Base-by-base conservation (phyloP, 2,329 filamentous ascomycete species). In the Xylaria sp. region DNA sequence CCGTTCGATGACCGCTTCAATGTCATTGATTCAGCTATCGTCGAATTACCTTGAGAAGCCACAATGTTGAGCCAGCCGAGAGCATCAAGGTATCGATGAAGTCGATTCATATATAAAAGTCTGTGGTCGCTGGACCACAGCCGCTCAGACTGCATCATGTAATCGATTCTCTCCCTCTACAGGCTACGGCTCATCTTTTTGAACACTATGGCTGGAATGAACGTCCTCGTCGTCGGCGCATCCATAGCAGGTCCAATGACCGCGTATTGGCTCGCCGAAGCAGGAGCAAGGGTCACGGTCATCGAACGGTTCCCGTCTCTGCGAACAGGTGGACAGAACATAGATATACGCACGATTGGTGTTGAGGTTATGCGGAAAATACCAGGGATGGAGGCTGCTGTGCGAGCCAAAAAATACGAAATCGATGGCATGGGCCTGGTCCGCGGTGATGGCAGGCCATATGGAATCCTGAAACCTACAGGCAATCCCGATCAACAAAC, bases 361-460 rank as follows among this genome's bases (percentile, higher is more conserved):
- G 63, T 77, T 12, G 54, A 70, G 5, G 62, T 72, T 3, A 76
- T 77, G 75, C 66, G 71, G n/a, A 73, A 70, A 41, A 73, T 77
- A 72, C 79, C 81, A 0, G 79, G 81, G 0, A 78, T 83, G 75
- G 81, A 82, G 52, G 70, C 66, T 0, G 77, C 78, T 0, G 80
- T 83, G 20, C 77, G 76, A 23, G 75, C 78, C 50, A 80, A 79
- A 39, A 77, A 73, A 1, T 81, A 81, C 1, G 79, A 80, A 0
- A 79, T 87, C 70, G 76, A 82, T 46, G 85, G 85, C 13, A 71
- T 86, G 9, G 74, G 79, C 39, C 70, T 86, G 12, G 78, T 85
- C 2, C 74, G 81, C 70, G 73, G 75, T 0, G 75, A 81, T 12
- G 81, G 83, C 25, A 73, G 74, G 2, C 76, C 80, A 1, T 79